Base-by-base conservation (phyloP, 139 green algal species). In the Auxenochlorella pyrenoidosa region DNA sequence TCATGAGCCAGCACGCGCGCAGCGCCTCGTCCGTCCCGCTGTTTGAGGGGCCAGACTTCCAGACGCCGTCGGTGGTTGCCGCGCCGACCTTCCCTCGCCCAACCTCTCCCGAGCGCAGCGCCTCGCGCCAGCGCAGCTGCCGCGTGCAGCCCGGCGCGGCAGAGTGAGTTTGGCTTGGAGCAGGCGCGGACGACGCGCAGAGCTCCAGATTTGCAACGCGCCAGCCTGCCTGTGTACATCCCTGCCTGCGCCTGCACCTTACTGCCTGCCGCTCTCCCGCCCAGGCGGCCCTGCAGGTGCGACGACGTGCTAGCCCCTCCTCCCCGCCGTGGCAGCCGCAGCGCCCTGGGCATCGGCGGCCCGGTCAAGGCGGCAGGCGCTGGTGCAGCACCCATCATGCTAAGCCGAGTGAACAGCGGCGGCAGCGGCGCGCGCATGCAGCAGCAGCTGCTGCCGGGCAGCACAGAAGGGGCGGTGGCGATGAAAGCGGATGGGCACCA, bases 401-500 rank as follows among this genome's bases (percentile, higher is more conserved):
- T 73, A 32, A 32, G 66, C 66, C 32, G 66, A 16, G 28, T 15
- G 32, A 73, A 34, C 66, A 73, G 34, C 66, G 12, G 32, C 34
- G 32, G 66, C 66, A 40, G 66, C 66, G 66, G 66, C 5, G 54
- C 54, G 15, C 72, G 72, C 36, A 44, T 44, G 72, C 36, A 22
- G 18, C 70, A 66, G 51, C 77, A 83, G 77, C 77, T 68, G 47
- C 77, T 68, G n/a, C 51, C 77, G 0, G 51, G 41, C 22, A 47
- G 51, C 34, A 41, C 21, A 0, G 75, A 38, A 51, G 70, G 70
- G 77, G 51, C 32, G 0, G 47, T 44, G 77, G 51, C 34, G 6
- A 44, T 83, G 51, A 83, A 59, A 19, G 77, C 68, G 77, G 77
- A 83, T 47, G 77, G 77, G 12, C 77, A 83, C 77, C 47, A 32